These are phyloP conservation scores for Amaranthus hypochondriacus DNA, from an alignment of 148 eudicot species.

Conservation along the genomic window DNA sequence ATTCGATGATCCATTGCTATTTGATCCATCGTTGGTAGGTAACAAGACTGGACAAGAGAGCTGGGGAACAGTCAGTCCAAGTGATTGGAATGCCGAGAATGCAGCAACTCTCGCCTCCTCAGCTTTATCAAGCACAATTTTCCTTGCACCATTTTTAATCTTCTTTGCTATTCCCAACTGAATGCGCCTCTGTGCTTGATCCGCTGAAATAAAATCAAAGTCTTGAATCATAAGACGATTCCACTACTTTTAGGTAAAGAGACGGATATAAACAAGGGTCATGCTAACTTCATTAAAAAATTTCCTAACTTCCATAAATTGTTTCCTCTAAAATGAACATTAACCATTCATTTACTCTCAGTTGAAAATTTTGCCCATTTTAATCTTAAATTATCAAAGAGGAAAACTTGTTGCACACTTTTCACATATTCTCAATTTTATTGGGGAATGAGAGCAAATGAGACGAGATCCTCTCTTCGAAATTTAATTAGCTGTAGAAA, in stretches of 20 bases:
- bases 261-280: neutral
- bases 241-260: neutral
- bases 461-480: neutral
- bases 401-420: neutral
- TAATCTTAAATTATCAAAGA: neutral
- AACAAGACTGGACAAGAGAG: slow-evolving; percentile 49
- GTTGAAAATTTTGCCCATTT: neutral
- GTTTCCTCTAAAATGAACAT: neutral
- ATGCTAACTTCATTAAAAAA: neutral
- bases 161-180: slow-evolving; percentile 90
- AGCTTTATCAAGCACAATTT: slow-evolving; percentile 93
- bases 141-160: slow-evolving; percentile 91
- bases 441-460: neutral
- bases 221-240: neutral
- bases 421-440: neutral
- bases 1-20: slow-evolving; percentile 36
- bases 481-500: neutral
- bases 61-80: slow-evolving; percentile 77
- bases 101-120: slow-evolving; percentile 96
- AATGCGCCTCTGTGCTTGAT: slow-evolving; percentile 61
- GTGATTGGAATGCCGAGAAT: slow-evolving; percentile 91
- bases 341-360: neutral
- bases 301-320: neutral
- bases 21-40: slow-evolving; percentile 23
- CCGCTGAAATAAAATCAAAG: slow-evolving; percentile 26